Evolutionary conservation across 148 eudicot species (phyloP).

Genomic region (Rhododendron vialii): DNA sequence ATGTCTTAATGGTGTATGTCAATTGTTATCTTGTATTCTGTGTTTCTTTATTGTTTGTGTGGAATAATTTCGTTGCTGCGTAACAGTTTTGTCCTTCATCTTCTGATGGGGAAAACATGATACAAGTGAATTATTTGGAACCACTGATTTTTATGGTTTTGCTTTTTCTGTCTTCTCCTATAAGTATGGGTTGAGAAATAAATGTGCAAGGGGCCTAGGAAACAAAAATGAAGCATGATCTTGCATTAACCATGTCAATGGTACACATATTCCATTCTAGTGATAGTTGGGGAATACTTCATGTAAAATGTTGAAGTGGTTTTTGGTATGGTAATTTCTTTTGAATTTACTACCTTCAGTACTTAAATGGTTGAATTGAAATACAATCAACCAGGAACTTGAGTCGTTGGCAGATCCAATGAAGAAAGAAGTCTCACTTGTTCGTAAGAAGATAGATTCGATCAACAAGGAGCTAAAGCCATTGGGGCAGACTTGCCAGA

Average conservation of each 20-base stretch:
- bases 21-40: not conserved
- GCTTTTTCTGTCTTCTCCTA: not conserved
- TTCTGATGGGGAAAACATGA: not conserved
- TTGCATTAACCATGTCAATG: not conserved
- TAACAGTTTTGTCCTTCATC: not conserved
- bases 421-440: constrained; percentile 77
- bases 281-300: not conserved
- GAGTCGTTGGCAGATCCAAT: constrained; percentile 75
- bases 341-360: not conserved
- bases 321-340: not conserved
- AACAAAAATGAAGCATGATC: not conserved
- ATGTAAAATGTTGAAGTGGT: not conserved
- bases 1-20: not conserved
- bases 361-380: not conserved
- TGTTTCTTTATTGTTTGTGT: not conserved
- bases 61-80: not conserved
- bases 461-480: constrained; percentile 89
- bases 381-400: constrained; percentile 49
- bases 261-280: not conserved
- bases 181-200: not conserved
- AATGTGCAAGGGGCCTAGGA: not conserved
- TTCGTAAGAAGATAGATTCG: constrained; percentile 75
- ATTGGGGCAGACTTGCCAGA: constrained; percentile 70
- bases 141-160: not conserved
- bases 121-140: not conserved